Percentiles rank a stretch among this genome's conserved stretches.
Evolutionary conservation across 1,284 basidiomycete species (phyloP).

Genomic region (Mycosarcoma mackinlayi): DNA sequence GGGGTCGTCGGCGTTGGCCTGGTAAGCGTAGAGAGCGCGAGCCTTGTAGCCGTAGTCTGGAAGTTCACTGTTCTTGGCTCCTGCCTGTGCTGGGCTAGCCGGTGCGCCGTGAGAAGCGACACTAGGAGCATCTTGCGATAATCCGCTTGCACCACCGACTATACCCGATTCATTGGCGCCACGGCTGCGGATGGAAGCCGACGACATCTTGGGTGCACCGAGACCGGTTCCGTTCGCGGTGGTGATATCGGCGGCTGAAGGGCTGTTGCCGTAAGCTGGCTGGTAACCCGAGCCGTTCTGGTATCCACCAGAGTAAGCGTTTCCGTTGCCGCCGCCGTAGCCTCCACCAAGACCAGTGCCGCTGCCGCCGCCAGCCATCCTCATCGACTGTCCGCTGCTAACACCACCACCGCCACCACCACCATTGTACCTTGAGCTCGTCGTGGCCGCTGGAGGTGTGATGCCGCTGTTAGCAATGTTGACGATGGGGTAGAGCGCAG

Average conservation of each 20-base stretch:
- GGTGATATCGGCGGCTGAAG: slow-evolving; percentile 61
- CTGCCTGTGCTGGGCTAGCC: slow-evolving; percentile 7
- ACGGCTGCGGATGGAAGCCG: slow-evolving; percentile 38
- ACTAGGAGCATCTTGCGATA: slow-evolving; percentile 33
- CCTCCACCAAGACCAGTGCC: slow-evolving; percentile 23
- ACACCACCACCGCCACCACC: slow-evolving; percentile 9
- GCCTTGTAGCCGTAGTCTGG: slow-evolving; percentile 75
- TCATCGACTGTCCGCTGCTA: slow-evolving; percentile 22
- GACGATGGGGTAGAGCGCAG: slow-evolving; percentile 82
- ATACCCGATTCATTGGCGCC: slow-evolving; percentile 13
- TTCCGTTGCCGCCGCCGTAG: slow-evolving; percentile 45
- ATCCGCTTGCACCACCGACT: slow-evolving; percentile 6
- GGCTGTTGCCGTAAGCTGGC: slow-evolving; percentile 59
- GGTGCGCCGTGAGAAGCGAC: slow-evolving; percentile 34
- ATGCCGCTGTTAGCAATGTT: slow-evolving; percentile 88
- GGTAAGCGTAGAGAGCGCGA: slow-evolving; percentile 88
- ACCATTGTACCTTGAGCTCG: slow-evolving; percentile 19
- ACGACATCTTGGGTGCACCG: slow-evolving; percentile 37
- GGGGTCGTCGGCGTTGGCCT: slow-evolving; percentile 90
- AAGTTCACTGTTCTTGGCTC: slow-evolving; percentile 14
- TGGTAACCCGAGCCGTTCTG: slow-evolving; percentile 51
- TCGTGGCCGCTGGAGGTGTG: slow-evolving; percentile 78
- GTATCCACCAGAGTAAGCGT: slow-evolving; percentile 41
- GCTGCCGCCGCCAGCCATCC: slow-evolving; percentile 30
- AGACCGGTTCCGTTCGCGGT: slow-evolving; percentile 43